Percentiles rank a stretch among this genome's conserved stretches.
Evolutionary conservation across 164 flowering plant species (phyloP).

Genomic region (Vitis rotundifolia): DNA sequence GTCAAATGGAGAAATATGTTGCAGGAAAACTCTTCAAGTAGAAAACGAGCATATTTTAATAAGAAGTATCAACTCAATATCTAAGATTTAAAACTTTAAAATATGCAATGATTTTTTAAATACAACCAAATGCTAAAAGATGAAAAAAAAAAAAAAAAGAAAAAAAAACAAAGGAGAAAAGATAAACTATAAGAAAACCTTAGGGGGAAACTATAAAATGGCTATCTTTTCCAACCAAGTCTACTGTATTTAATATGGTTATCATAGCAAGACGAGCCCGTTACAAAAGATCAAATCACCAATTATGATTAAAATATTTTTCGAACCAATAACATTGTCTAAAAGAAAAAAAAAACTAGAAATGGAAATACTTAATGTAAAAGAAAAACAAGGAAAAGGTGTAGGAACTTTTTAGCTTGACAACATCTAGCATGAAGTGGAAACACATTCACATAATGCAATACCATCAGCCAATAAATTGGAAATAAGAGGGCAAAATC

Average conservation of each 20-base stretch:
- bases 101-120: background rate
- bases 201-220: conserved; percentile 76
- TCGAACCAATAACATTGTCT: background rate
- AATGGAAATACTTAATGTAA: background rate
- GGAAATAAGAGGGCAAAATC: background rate
- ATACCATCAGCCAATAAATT: background rate
- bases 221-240: conserved; percentile 73
- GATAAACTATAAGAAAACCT: conserved; percentile 83
- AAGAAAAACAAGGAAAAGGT: background rate
- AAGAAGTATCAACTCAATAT: background rate
- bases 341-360: background rate
- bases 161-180: conserved; percentile 16
- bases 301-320: conserved; percentile 5
- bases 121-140: background rate
- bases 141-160: background rate
- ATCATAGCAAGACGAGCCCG: conserved; percentile 88
- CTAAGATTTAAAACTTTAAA: background rate
- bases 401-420: background rate
- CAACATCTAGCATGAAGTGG: background rate
- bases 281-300: conserved; percentile 20
- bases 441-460: background rate
- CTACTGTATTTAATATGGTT: conserved; percentile 51
- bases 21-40: background rate
- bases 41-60: background rate
- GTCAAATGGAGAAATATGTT: background rate